Evolutionary conservation across 768 basidiomycete species (phyloP).

Genomic region (Collybia sordida): DNA sequence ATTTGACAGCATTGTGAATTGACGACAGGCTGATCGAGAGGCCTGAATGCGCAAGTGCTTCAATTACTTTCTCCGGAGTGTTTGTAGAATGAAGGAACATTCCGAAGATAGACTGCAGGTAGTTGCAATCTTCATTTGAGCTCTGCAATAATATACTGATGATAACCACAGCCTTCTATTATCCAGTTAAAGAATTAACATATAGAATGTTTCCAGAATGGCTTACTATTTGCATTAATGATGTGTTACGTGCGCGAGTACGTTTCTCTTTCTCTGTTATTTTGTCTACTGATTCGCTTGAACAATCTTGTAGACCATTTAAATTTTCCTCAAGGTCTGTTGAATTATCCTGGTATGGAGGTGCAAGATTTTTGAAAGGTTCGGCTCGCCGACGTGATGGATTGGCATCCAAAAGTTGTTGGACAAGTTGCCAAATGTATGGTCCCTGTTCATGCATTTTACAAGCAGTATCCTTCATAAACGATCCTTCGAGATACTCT

Average conservation of each 20-base stretch:
- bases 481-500: background rate
- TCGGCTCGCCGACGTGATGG: background rate
- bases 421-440: background rate
- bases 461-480: background rate
- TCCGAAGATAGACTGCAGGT: constrained; percentile 13
- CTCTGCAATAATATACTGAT: background rate
- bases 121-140: too few relatives aligned
- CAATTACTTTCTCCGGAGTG: constrained; percentile 20
- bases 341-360: too few relatives aligned
- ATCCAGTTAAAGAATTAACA: too few relatives aligned
- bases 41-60: constrained; percentile 21
- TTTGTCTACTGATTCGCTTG: too few relatives aligned
- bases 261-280: too few relatives aligned
- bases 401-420: background rate
- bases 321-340: too few relatives aligned
- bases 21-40: too few relatives aligned
- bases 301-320: too few relatives aligned
- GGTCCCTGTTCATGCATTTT: background rate
- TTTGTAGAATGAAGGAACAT: constrained; percentile 37
- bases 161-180: background rate
- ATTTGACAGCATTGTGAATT: constrained; percentile 13
- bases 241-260: too few relatives aligned
- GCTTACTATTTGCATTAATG: too few relatives aligned
- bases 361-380: background rate
- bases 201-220: too few relatives aligned